Evolutionary conservation across 2,329 filamentous ascomycete species (phyloP).

Genomic region (Talaromyces sp.): DNA sequence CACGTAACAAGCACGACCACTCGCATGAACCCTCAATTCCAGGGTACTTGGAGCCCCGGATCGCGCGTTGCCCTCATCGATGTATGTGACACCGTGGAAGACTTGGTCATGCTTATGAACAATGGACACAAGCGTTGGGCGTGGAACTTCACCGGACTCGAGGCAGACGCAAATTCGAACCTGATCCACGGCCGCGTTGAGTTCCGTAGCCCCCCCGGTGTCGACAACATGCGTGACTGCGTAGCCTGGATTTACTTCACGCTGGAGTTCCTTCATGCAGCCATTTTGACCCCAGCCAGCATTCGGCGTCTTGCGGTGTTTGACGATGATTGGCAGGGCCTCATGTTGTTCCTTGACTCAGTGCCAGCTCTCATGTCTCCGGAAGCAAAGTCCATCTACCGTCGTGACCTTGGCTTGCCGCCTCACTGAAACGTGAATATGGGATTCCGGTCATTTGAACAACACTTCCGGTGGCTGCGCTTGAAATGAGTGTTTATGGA

Average conservation of each 20-base stretch:
- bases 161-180: neutral
- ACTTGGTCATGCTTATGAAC: neutral
- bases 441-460: neutral
- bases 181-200: neutral
- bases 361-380: neutral
- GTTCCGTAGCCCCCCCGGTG: slow-evolving; percentile 4
- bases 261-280: slow-evolving; percentile 2
- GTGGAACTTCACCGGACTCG: neutral
- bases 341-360: neutral
- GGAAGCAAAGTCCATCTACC: neutral
- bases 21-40: neutral
- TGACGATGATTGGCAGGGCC: neutral
- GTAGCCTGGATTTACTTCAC: slow-evolving; percentile 7
- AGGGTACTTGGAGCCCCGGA: neutral
- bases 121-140: neutral
- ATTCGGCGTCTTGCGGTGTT: neutral
- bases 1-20: neutral
- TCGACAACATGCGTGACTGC: neutral
- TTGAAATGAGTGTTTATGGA: neutral
- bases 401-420: neutral
- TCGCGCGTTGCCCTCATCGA: neutral
- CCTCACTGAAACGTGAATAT: neutral
- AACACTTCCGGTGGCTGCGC: neutral
- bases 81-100: neutral
- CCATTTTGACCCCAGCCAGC: neutral